Conservation (phyloP, 2,329 filamentous ascomycete species). For the Scorias spongiosa region DNA sequence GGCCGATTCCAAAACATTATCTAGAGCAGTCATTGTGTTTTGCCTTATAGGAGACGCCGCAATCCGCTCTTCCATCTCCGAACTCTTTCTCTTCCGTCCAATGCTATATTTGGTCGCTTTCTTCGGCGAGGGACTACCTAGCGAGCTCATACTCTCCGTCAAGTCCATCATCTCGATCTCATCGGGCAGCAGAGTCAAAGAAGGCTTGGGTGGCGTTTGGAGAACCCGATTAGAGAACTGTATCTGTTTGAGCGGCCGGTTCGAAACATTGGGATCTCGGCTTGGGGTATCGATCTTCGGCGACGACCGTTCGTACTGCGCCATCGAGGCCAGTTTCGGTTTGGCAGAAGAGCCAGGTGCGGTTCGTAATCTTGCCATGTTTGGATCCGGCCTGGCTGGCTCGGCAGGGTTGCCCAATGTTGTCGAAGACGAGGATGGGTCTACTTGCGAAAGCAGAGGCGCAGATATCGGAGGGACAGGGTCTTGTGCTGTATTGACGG, state of each 20-base stretch:
- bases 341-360: conserved; percentile 28
- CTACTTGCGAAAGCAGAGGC: not conserved
- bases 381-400: conserved; percentile 1
- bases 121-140: conserved; percentile 9
- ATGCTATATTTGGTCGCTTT: conserved; percentile 1
- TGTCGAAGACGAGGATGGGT: not conserved
- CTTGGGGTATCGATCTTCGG: too few relatives aligned
- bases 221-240: too few relatives aligned
- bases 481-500: not conserved
- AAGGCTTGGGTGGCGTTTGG: too few relatives aligned
- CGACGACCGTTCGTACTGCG: conserved; percentile 1
- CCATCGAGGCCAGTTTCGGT: conserved; percentile 16
- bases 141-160: conserved; percentile 13
- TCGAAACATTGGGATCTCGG: too few relatives aligned
- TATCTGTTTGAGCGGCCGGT: too few relatives aligned
- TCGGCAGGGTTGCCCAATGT: not conserved
- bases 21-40: too few relatives aligned
- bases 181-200: conserved; percentile 1
- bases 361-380: conserved; percentile 30
- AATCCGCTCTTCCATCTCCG: conserved; percentile 24
- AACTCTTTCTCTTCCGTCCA: conserved; percentile 31
- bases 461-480: not conserved
- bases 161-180: conserved; percentile 21
- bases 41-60: not conserved
- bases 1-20: not conserved